Evolutionary conservation across 2,329 filamentous ascomycete genomes (phyloP), one percentile per base, ranked within the genome.

Genomic region (Trichoderma hamatum): DNA sequence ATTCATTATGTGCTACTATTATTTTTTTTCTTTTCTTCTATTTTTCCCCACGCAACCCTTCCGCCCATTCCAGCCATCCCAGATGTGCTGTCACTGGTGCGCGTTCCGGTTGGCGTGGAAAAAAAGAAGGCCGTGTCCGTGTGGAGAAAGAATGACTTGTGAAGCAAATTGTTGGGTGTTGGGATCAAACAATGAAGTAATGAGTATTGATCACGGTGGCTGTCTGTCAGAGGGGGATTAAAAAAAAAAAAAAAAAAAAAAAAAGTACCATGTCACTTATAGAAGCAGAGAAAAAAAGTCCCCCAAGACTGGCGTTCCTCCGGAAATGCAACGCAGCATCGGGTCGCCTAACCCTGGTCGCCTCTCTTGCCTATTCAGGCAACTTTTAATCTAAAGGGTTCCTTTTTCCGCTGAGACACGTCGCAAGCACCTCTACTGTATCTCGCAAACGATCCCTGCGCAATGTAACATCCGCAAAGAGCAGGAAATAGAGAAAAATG

Each of bases 391-490:
- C 26, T 30, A 55, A 63, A 49, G 16, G 51, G 61, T 64, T 64
- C 32, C 32, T 30, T 64, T 32, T 64, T 24, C 46, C 54, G 14
- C 26, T 64, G 61, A 64, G 61, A 64, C 61, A 64, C 61, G 61
- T 64, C 54, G 61, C 61, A 51, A n/a, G 34, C 49, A n/a, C 36
- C 36, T 46, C 46, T 30, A 36, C 36, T 46, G 30, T 30, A 36
- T 51, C 30, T 19, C 13, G 34, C 24, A n/a, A 49, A 49, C 19
- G 21, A 54, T 39, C 63, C 63, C 52, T 56, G 63, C 39, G 52
- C 39, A 21, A 66, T 56, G 63, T 66, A 66, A 66, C 63, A 49
- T 66, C 13, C 26, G 52, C 39, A 54, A 10, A 66, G 36, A 66
- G 49, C 32, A 54, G 34, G 26, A 9, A 49, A 46, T 30, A 30